Base-by-base conservation (phyloP, 169 alveolate species). In the Neospora caninum region DNA sequence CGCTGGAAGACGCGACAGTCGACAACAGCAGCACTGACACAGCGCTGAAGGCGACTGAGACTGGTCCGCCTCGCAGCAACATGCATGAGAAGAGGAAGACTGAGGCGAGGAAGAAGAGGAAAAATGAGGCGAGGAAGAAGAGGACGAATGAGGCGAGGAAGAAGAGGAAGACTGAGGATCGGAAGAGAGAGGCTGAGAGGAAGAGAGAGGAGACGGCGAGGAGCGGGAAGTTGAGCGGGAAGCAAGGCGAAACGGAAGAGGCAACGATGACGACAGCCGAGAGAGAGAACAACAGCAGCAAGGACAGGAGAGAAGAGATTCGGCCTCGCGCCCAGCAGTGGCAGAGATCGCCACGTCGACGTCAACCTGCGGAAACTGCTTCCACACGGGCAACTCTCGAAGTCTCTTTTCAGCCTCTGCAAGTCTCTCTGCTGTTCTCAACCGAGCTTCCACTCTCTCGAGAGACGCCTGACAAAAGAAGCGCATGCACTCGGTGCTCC, bases 201-300 rank as follows among this genome's bases (percentile, higher is more conserved):
- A n/a, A 4, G 18, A 43, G 4, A 43, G 20, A n/a, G 42, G 27
- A 78, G 86, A 43, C 10, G 27, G 45, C 43, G 22, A 10, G 22
- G 39, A 78, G 49, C 4, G 58, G 13, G 58, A 49, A 13, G 58
- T 7, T 4, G 58, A 49, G 22, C 58, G 22, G 58, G 58, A 49
- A 49, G 58, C n/a, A 69, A 69, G 34, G 39, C 42, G 18, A 69
- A 20, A 69, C 34, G 82, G 82, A 18, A 34, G 39, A 69, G 82
- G 39, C 4, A 29, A 69, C 7, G 7, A 6, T 6, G 86, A 18
- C 27, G 86, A 78, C 41, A 38, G 45, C 9, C 86, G 45, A 43
- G 73, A 16, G 73, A 64, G 73, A 27, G n/a, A n/a, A 78, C 86
- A 78, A n/a, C 86, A 78, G 86, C 86, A 78, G 45, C 86, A 78